Evolutionary conservation across 2,329 filamentous ascomycete genomes (phyloP), one percentile per base, ranked within the genome.

Genomic region (Sarocladiaceae sp.): DNA sequence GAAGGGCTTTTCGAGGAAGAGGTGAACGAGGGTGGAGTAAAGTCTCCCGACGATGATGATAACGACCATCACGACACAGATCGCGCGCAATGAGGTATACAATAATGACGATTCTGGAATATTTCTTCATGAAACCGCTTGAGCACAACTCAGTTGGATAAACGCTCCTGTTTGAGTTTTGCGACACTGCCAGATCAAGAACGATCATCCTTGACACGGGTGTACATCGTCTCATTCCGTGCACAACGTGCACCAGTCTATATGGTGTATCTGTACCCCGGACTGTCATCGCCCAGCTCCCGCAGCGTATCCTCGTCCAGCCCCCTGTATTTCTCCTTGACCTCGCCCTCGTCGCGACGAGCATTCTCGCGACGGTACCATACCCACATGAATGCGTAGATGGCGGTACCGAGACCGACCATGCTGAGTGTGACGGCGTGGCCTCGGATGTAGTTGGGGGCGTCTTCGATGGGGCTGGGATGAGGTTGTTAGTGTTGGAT

Each of bases 341-440:
- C 21, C n/a, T 57, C 51, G 0, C 68, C 70, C 1, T 52, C 57
- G 3, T 65, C 64, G 1, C 73, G 64, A 46, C 54, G 59, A 50
- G 59, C 63, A 48, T 83, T 83, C 54, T 68, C 61, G 51, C 27
- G 57, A 21, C 55, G 53, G 51, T 74, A 77, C 62, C 68, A 76
- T 48, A 68, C 61, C 72, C 72, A 79, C 63, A 83, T 66, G 21
- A 74, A 61, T 3, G 59, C 69, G 52, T 76, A 82, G 4, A 80
- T 61, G 21, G 70, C 40, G 0, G 68, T 70, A 1, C 76, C 69
- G 52, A 81, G 64, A 2, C 64, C 75, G 0, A 81, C 76, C 60
- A 83, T 65, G 20, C 69, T 66, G 35, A 83, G 61, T 3, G 77
- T 80, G 9, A 82, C 68, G 1, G 77, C 78, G 53, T 85, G 80